Conservation (phyloP, 1,139 yeast genomes). For the Geotrichum restrictum region DNA sequence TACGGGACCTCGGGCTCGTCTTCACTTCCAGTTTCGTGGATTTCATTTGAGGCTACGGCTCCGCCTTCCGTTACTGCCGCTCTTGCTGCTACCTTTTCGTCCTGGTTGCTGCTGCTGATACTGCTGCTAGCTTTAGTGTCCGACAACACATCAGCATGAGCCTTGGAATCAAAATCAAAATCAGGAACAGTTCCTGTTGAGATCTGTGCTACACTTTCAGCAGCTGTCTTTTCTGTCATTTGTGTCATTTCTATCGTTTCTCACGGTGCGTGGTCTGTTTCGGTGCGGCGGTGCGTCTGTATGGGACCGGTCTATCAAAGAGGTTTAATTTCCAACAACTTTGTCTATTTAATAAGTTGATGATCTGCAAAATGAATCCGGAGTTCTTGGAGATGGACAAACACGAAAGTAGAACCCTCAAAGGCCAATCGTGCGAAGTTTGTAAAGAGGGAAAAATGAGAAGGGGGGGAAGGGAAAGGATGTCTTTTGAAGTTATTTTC, state of each 20-base stretch:
- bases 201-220: background rate
- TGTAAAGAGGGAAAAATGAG: too few relatives aligned
- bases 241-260: background rate
- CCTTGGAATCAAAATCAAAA: too few relatives aligned
- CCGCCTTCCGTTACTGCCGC: background rate
- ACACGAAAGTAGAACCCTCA: constrained; percentile 26
- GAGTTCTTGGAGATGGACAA: constrained; percentile 17
- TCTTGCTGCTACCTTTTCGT: constrained; percentile 1
- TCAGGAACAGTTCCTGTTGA: background rate
- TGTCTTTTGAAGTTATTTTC: too few relatives aligned
- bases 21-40: background rate
- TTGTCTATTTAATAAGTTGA: background rate
- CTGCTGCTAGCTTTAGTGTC: background rate
- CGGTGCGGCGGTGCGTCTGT: constrained; percentile 3
- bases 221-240: background rate
- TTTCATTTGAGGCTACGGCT: too few relatives aligned
- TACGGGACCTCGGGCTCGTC: background rate
- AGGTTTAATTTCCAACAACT: background rate
- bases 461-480: too few relatives aligned
- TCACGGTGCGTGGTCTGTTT: background rate
- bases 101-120: constrained; percentile 1
- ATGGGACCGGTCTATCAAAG: background rate
- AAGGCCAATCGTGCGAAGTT: constrained; percentile 24
- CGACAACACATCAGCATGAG: too few relatives aligned
- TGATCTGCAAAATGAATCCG: background rate